Evolutionary conservation across 345 rosid species (phyloP).

Genomic region (Salix suchowensis): DNA sequence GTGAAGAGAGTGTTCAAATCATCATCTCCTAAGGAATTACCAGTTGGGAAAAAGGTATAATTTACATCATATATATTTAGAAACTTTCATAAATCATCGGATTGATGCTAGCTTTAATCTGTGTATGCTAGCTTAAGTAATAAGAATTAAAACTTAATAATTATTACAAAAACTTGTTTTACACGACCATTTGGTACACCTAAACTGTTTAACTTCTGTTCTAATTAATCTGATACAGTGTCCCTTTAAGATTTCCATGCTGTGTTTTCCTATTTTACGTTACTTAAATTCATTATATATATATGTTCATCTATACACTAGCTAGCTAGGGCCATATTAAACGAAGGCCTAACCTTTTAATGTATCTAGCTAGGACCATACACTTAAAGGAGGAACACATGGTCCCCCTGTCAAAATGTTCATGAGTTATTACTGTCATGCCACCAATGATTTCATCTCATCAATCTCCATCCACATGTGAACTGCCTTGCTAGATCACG

Average conservation of each 20-base stretch:
- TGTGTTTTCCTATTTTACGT: neutral
- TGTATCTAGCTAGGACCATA: constrained; percentile 12
- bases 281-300: neutral
- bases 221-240: neutral
- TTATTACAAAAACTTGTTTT: neutral
- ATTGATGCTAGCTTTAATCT: neutral
- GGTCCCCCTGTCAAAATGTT: constrained; percentile 32
- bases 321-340: neutral
- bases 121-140: constrained; percentile 3
- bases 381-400: neutral
- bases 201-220: neutral
- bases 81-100: neutral
- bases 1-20: constrained; percentile 90
- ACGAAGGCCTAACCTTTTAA: neutral
- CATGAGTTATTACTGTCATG: constrained; percentile 33
- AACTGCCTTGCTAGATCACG: constrained; percentile 26
- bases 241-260: neutral
- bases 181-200: neutral
- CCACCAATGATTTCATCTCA: constrained; percentile 38
- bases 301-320: neutral
- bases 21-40: constrained; percentile 49
- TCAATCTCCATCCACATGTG: constrained; percentile 31
- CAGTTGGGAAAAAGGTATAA: constrained; percentile 50
- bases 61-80: neutral
- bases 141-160: neutral